Evolutionary conservation across 441 rosid species (phyloP), one percentile per base, ranked within the genome.

Genomic region (Populus hybrid): DNA sequence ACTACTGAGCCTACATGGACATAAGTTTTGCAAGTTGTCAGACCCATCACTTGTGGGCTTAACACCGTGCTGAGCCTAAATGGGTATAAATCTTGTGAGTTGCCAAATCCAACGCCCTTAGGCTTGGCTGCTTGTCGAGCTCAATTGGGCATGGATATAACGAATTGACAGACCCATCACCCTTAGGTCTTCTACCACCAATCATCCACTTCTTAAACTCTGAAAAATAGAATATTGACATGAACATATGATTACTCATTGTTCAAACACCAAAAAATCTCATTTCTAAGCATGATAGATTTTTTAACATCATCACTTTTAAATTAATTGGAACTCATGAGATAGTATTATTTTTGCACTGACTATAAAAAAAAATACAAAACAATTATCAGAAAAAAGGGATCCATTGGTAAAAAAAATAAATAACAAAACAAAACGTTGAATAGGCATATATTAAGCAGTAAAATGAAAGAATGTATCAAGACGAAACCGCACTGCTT

Each of bases 1-100:
- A 45, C 0, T 45, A 0, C 0, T 45, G 1, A 45, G 56, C 6
- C 2, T 6, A 45, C 0, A 1, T 1, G 0, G 2, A 14, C 6
- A 45, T 45, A 0, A 0, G 20, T 45, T 1, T 14, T 1, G 0
- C 1, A 45, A 45, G 56, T 45, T 45, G 7, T 1, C 18, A 45
- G 0, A 0, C 7, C 5, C 0, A 45, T 14, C 18, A 0, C 1
- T 12, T 0, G 2, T 45, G 2, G 20, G 2, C 2, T 45, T 45
- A 4, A 2, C 20, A 14, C 2, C 1, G 6, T 45, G 7, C 2
- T 0, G 0, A 4, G 56, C 56, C 18, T 14, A 45, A 45, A 45
- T 45, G 20, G 56, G 20, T 45, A 45, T 45, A 4, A 29, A 29
- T 29, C 31, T 29, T 3, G 3, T 3, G 4, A 29, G 4, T 0